phyloP scores from a whole-genome alignment of 148 eudicot genomes.

The Amaranthus hypochondriacus region DNA sequence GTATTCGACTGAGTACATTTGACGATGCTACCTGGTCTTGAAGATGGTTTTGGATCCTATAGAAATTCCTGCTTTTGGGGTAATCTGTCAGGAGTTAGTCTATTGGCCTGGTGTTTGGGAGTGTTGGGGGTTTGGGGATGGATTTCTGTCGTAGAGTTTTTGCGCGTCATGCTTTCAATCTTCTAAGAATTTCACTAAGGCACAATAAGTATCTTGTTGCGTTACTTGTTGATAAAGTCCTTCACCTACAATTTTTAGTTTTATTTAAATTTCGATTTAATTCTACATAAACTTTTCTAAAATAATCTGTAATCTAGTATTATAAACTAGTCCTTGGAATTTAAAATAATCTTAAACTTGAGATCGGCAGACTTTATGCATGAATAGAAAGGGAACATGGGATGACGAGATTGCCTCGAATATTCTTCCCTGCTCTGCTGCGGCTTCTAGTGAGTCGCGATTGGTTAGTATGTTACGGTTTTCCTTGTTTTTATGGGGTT shows the following conservation, averaged over 20 bases:
- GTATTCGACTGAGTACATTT: slow-evolving; percentile 6
- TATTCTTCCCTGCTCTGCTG: background rate
- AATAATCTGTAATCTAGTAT: background rate
- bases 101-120: background rate
- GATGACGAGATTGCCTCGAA: background rate
- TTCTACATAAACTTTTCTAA: background rate
- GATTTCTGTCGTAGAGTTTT: too few relatives aligned
- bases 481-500: background rate
- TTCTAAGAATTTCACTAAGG: too few relatives aligned
- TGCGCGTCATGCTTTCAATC: too few relatives aligned
- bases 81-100: background rate
- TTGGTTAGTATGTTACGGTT: background rate
- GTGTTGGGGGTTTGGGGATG: background rate
- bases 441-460: background rate
- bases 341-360: background rate
- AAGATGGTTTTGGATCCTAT: background rate
- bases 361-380: background rate
- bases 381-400: background rate
- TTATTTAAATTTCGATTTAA: background rate
- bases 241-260: too few relatives aligned
- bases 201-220: too few relatives aligned
- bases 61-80: background rate
- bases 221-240: too few relatives aligned
- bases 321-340: background rate
- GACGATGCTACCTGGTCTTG: slow-evolving; percentile 11